phyloP scores from a whole-genome alignment of 2,329 filamentous ascomycete genomes.

The Fusarium armeniacum region DNA sequence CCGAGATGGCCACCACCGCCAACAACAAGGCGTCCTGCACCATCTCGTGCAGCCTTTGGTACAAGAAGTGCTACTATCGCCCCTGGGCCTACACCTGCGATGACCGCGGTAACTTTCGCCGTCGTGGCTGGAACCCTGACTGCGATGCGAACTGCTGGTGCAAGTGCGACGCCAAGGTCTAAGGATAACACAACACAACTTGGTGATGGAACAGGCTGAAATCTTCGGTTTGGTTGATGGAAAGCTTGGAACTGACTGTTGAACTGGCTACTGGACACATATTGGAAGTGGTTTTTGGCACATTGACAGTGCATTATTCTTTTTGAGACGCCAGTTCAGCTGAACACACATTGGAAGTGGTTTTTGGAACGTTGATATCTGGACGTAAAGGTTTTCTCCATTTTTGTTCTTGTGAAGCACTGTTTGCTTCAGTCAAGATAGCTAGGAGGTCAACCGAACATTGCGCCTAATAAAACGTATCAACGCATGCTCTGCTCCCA shows the following conservation, averaged over 20 bases:
- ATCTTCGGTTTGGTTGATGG: neutral
- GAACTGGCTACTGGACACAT: neutral
- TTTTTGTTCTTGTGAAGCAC: neutral
- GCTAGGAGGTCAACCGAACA: neutral
- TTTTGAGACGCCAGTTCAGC: too few relatives aligned
- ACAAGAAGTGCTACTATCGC: conserved; percentile 17
- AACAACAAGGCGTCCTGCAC: neutral
- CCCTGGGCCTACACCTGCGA: conserved; percentile 28
- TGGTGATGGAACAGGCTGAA: neutral
- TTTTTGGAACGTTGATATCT: neutral
- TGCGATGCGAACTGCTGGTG: conserved; percentile 27
- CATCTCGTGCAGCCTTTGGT: conserved; percentile 12
- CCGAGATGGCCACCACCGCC: neutral
- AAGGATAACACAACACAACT: neutral
- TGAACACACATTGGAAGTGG: neutral
- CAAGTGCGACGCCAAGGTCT: conserved; percentile 19
- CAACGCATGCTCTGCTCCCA: neutral
- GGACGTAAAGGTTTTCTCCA: too few relatives aligned
- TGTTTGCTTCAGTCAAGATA: neutral
- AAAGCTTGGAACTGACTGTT: neutral
- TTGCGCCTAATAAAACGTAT: neutral
- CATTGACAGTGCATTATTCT: too few relatives aligned
- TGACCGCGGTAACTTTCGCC: conserved; percentile 1
- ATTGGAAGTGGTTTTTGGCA: neutral
- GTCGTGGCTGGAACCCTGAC: conserved; percentile 16